These are phyloP conservation scores for Apodospora peruviana DNA, from an alignment of 495 filamentous ascomycete species.

Conservation along the genomic window DNA sequence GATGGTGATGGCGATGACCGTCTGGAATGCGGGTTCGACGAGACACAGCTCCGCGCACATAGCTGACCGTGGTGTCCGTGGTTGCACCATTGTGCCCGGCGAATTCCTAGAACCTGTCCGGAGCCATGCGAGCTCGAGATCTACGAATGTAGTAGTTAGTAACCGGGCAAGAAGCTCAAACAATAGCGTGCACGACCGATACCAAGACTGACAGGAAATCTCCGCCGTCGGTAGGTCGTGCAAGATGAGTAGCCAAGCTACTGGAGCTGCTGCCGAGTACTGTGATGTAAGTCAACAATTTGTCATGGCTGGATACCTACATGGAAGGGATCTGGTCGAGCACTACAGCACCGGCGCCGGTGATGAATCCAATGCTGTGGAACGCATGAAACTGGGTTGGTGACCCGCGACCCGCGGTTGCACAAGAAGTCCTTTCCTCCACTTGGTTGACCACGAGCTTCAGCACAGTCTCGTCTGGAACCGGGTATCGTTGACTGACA, in stretches of 20 bases:
- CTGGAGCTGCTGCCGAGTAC: neutral
- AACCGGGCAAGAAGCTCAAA: neutral
- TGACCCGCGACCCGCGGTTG: constrained; percentile 4
- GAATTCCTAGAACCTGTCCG: neutral
- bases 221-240: no score
- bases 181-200: no score
- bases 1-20: neutral
- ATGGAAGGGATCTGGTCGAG: neutral
- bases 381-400: constrained; percentile 7
- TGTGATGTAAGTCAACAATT: neutral
- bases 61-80: neutral
- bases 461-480: neutral
- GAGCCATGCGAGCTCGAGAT: neutral
- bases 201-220: no score
- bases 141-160: neutral
- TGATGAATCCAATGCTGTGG: constrained; percentile 10
- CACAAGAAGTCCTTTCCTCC: neutral
- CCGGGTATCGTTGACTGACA: no score
- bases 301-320: neutral
- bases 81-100: neutral
- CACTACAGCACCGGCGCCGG: neutral
- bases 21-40: neutral
- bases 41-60: neutral
- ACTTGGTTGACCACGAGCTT: neutral
- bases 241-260: no score